Evolutionary conservation across 768 basidiomycete species (phyloP).

Genomic region (Rhizopogon roseolus): DNA sequence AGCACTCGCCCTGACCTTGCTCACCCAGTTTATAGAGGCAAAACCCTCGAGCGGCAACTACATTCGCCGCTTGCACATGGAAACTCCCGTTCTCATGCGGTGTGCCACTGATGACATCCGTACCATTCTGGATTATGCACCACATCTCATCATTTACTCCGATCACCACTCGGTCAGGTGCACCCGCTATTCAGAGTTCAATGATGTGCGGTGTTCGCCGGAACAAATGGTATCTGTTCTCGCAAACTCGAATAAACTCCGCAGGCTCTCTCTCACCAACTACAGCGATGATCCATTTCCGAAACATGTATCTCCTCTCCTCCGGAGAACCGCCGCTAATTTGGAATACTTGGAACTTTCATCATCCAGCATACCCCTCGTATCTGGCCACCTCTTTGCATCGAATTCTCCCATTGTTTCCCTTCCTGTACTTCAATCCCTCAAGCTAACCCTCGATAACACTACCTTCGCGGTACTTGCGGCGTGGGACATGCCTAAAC

Average conservation of each 20-base stretch:
- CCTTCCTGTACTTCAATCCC: conserved; percentile 61
- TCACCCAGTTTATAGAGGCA: conserved; percentile 36
- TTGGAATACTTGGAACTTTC: conserved; percentile 69
- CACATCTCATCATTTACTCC: conserved; percentile 53
- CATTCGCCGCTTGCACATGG: conserved; percentile 65
- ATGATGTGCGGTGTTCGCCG: conserved; percentile 43
- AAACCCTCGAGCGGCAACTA: conserved; percentile 37
- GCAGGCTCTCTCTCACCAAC: conserved; percentile 65
- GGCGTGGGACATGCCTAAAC: conserved; percentile 59
- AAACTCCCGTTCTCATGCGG: conserved; percentile 58
- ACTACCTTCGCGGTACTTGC: conserved; percentile 65
- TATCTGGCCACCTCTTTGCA: conserved; percentile 24
- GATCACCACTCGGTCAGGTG: conserved; percentile 64
- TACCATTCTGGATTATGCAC: conserved; percentile 64
- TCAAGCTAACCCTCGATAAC: conserved; percentile 70
- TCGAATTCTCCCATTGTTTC: conserved; percentile 21
- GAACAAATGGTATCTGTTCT: conserved; percentile 57
- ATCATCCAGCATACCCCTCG: conserved; percentile 46
- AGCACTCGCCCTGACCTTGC: conserved; percentile 37
- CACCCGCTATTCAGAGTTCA: conserved; percentile 40
- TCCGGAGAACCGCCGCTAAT: conserved; percentile 44
- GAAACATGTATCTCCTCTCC: conserved; percentile 48
- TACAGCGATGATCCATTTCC: conserved; percentile 62
- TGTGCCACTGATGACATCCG: conserved; percentile 63
- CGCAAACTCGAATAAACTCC: conserved; percentile 47